Conservation (phyloP, 2,329 filamentous ascomycete genomes). For the Penicillium digitatum region DNA sequence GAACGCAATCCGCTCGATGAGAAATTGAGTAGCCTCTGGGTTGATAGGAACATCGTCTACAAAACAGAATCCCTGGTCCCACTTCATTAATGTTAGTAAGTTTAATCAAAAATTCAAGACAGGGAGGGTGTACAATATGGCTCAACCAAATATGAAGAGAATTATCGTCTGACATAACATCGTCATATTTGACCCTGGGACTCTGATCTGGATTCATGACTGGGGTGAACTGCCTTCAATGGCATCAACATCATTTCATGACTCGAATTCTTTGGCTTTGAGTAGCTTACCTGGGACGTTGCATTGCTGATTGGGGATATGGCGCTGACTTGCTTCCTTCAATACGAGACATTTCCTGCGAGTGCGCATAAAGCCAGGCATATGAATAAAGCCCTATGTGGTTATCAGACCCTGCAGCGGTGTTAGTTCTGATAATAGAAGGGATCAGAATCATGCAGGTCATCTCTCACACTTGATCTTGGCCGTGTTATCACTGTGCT, state of each 20-base stretch:
- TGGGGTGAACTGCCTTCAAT: slow-evolving; percentile 14
- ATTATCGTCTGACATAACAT: slow-evolving; percentile 56
- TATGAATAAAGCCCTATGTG: slow-evolving; percentile 67
- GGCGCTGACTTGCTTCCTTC: neutral
- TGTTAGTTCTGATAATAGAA: slow-evolving; percentile 13
- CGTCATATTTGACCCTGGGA: slow-evolving; percentile 58
- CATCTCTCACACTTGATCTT: slow-evolving; percentile 49
- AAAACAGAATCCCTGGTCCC: slow-evolving; percentile 70
- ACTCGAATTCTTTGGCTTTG: neutral
- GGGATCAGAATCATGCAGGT: neutral
- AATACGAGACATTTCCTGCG: slow-evolving; percentile 27
- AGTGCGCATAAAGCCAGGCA: slow-evolving; percentile 56
- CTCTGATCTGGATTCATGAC: slow-evolving; percentile 30
- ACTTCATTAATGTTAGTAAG: slow-evolving; percentile 44
- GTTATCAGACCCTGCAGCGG: slow-evolving; percentile 58
- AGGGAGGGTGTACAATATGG: slow-evolving; percentile 49
- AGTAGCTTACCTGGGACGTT: neutral
- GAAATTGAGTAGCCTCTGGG: slow-evolving; percentile 66
- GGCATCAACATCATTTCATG: neutral
- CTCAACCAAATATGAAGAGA: slow-evolving; percentile 61
- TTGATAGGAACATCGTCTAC: slow-evolving; percentile 65
- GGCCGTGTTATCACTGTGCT: slow-evolving; percentile 37
- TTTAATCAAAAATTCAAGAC: neutral
- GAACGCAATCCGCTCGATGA: slow-evolving; percentile 77
- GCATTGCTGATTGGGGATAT: neutral